Evolutionary conservation across 352 stramenopile species (phyloP).

Genomic region (Phytophthora niederhauseri): DNA sequence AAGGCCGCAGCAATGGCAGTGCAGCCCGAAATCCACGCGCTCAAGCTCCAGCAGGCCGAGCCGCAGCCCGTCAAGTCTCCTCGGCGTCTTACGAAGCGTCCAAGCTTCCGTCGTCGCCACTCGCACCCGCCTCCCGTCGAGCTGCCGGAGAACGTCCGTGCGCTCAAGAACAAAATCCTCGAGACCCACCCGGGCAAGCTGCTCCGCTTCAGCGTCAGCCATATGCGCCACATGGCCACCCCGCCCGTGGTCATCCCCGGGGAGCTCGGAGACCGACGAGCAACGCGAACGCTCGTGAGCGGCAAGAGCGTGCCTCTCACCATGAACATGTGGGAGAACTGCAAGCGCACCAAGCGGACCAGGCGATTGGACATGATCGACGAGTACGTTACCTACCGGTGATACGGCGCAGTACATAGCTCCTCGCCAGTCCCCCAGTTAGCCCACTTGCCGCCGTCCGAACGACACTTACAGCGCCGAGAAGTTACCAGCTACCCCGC

Average conservation of each 20-base stretch:
- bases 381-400: conserved; percentile 47
- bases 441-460: conserved; percentile 15
- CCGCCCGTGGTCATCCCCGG: conserved; percentile 56
- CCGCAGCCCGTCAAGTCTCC: conserved; percentile 21
- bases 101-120: conserved; percentile 27
- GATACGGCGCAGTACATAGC: neutral
- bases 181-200: conserved; percentile 46
- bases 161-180: conserved; percentile 60
- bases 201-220: conserved; percentile 51
- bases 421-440: neutral
- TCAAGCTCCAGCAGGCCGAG: conserved; percentile 30
- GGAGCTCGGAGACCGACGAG: conserved; percentile 33
- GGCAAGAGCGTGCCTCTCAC: conserved; percentile 57
- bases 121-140: conserved; percentile 15
- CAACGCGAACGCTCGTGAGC: conserved; percentile 40
- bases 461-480: conserved; percentile 15
- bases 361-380: conserved; percentile 52
- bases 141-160: conserved; percentile 40
- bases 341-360: conserved; percentile 37
- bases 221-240: conserved; percentile 49
- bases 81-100: conserved; percentile 20
- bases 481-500: conserved; percentile 11
- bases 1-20: conserved; percentile 26
- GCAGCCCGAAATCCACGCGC: conserved; percentile 19
- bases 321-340: conserved; percentile 50